These are phyloP conservation scores for Saccharomyces kudriavzevii DNA, from an alignment of 805 yeast species.

Conservation along the genomic window DNA sequence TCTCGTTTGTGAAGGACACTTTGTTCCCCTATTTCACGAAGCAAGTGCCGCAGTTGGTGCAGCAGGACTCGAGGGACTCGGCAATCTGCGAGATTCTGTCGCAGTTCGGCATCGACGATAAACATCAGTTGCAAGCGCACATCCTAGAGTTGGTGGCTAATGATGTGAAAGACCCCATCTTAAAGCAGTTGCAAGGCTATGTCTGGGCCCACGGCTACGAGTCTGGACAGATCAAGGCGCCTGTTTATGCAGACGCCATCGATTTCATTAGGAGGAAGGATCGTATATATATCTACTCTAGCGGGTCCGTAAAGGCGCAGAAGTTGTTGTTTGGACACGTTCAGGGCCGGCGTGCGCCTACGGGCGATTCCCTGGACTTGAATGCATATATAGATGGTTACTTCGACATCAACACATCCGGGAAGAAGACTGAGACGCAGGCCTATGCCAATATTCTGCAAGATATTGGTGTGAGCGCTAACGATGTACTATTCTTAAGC, in stretches of 20 bases:
- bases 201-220: slow-evolving; percentile 79
- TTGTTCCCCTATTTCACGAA: slow-evolving; percentile 68
- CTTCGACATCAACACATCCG: slow-evolving; percentile 80
- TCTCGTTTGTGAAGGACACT: slow-evolving; percentile 73
- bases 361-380: slow-evolving; percentile 37
- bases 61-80: slow-evolving; percentile 9
- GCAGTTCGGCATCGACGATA: slow-evolving; percentile 24
- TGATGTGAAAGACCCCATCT: slow-evolving; percentile 69
- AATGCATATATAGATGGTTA: slow-evolving; percentile 52
- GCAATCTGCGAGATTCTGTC: slow-evolving; percentile 20
- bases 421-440: slow-evolving; percentile 49
- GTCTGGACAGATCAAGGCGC: slow-evolving; percentile 68
- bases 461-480: slow-evolving; percentile 30
- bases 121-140: slow-evolving; percentile 35
- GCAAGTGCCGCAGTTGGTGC: slow-evolving; percentile 38
- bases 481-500: slow-evolving; percentile 55
- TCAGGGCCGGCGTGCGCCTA: slow-evolving; percentile 27
- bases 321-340: slow-evolving; percentile 66
- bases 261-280: slow-evolving; percentile 42
- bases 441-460: slow-evolving; percentile 54
- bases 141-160: slow-evolving; percentile 48
- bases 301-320: slow-evolving; percentile 86
- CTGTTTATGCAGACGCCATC: slow-evolving; percentile 68
- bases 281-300: slow-evolving; percentile 65
- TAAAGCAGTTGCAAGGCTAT: slow-evolving; percentile 75